A percentile compares a stretch with the other conserved stretches of the same genome.
phyloP scores from a whole-genome alignment of 352 stramenopile species.

The Pythium biforme region DNA sequence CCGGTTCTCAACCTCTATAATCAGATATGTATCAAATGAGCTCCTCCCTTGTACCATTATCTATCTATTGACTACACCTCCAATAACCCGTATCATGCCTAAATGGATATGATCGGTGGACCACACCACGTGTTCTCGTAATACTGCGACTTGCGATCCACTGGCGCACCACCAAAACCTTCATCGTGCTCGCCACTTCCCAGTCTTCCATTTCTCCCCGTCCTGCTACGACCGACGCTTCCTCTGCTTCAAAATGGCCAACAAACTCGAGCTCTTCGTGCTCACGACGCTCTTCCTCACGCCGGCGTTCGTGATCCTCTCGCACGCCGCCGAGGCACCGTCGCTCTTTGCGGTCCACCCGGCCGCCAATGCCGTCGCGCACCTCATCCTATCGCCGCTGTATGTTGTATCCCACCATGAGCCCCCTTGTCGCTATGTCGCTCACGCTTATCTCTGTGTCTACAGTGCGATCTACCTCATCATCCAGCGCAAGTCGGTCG shows the following conservation, averaged over 20 bases:
- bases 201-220: conserved; percentile 1
- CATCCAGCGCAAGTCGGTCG: conserved; percentile 47
- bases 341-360: conserved; percentile 64
- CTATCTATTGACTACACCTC: not conserved
- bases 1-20: conserved; percentile 1
- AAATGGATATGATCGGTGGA: conserved; percentile 3
- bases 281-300: conserved; percentile 49
- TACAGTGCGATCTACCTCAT: conserved; percentile 55
- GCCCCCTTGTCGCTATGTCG: too few relatives aligned
- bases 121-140: conserved; percentile 2
- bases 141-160: conserved; percentile 12
- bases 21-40: not conserved
- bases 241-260: conserved; percentile 33
- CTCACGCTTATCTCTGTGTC: not conserved
- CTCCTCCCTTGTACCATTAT: not conserved
- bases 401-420: conserved; percentile 12
- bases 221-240: not conserved
- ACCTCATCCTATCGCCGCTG: conserved; percentile 59
- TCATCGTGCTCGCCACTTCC: not conserved
- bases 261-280: conserved; percentile 58
- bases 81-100: not conserved
- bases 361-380: conserved; percentile 57
- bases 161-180: not conserved
- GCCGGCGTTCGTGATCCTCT: conserved; percentile 48
- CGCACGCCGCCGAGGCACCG: conserved; percentile 29